Evolutionary conservation across 768 basidiomycete genomes (phyloP).

Genomic region (Gymnopilus dilepis): DNA sequence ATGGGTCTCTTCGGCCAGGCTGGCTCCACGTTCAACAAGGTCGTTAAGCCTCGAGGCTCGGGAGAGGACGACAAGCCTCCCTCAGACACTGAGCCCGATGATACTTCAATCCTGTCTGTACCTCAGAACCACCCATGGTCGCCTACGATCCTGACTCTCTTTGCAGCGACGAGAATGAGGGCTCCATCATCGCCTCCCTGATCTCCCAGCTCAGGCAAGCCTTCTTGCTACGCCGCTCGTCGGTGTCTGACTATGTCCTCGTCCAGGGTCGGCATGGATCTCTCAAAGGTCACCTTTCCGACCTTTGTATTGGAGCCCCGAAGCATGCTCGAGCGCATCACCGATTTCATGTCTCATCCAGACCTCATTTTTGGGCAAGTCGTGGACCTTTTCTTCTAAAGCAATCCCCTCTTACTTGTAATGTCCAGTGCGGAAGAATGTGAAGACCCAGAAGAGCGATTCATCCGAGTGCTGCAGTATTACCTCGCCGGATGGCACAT

Average conservation of each 20-base stretch:
- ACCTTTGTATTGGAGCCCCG: slow-evolving; percentile 96
- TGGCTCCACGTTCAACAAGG: slow-evolving; percentile 58
- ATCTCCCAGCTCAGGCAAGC: slow-evolving; percentile 87
- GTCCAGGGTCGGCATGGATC: slow-evolving; percentile 94
- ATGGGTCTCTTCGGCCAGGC: slow-evolving; percentile 82
- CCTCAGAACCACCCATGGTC: slow-evolving; percentile 30
- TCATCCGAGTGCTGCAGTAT: slow-evolving; percentile 89
- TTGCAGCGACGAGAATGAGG: slow-evolving; percentile 88
- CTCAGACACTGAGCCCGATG: slow-evolving; percentile 86
- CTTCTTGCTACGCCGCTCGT: not conserved
- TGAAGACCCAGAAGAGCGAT: slow-evolving; percentile 86
- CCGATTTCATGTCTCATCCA: slow-evolving; percentile 99
- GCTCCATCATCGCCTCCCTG: slow-evolving; percentile 84
- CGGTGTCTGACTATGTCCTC: not conserved
- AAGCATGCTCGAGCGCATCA: slow-evolving; percentile 97
- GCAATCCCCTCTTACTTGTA: slow-evolving; percentile 5
- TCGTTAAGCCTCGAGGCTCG: slow-evolving; percentile 67
- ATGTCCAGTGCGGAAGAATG: slow-evolving; percentile 73
- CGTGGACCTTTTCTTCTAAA: slow-evolving; percentile 1
- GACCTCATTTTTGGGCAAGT: slow-evolving; percentile 94
- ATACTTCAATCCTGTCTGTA: slow-evolving; percentile 87
- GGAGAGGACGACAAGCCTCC: slow-evolving; percentile 72
- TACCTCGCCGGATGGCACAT: slow-evolving; percentile 99
- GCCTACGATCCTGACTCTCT: slow-evolving; percentile 41
- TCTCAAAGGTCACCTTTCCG: slow-evolving; percentile 91